phyloP scores from a whole-genome alignment of 352 stramenopile species.

The Ophiocytium majus region DNA sequence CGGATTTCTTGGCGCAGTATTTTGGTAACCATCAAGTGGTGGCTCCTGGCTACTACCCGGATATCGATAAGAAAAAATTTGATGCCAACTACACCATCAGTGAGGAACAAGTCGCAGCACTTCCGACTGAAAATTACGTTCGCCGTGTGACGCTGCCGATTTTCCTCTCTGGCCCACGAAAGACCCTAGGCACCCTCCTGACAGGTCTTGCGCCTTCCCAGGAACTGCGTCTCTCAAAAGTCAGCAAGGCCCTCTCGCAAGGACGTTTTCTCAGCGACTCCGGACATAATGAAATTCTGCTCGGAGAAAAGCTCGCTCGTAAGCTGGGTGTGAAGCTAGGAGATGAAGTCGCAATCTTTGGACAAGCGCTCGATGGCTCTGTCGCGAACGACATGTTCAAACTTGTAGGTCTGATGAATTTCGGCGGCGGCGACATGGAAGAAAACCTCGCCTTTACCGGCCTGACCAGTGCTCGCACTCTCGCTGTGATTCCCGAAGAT shows the following conservation, averaged over 20 bases:
- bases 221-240: not conserved
- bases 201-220: not conserved
- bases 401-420: not conserved
- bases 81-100: not conserved
- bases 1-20: not conserved
- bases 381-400: not conserved
- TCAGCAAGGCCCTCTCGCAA: not conserved
- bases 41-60: not conserved
- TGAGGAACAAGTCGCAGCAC: not conserved
- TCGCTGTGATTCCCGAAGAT: not conserved
- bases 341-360: not conserved
- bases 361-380: conserved; percentile 2
- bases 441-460: not conserved
- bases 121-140: not conserved
- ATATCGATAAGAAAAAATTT: not conserved
- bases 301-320: not conserved
- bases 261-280: not conserved
- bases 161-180: not conserved
- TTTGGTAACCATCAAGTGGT: not conserved
- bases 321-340: not conserved
- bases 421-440: not conserved
- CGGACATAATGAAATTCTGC: conserved; percentile 2
- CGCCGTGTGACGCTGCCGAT: not conserved
- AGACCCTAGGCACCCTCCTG: not conserved
- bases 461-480: not conserved